A percentile compares a stretch with the other conserved stretches of the same genome.
Evolutionary conservation across 2,329 filamentous ascomycete genomes (phyloP).

Genomic region (Elsinoe batatas): DNA sequence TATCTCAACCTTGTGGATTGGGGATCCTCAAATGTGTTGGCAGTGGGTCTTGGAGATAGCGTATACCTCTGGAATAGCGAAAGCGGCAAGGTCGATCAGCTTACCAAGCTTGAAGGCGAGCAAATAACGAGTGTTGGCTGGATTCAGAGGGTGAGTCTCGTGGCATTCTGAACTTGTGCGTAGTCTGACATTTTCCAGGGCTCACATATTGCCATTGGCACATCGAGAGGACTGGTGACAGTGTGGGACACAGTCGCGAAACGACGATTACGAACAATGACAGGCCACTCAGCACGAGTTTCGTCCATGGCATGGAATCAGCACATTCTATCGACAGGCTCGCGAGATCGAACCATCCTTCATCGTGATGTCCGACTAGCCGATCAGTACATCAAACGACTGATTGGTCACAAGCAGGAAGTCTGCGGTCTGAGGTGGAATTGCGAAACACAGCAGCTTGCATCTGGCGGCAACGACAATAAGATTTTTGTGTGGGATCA

Average conservation of each 20-base stretch:
- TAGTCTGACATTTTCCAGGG: slow-evolving; percentile 39
- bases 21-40: slow-evolving; percentile 89
- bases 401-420: slow-evolving; percentile 95
- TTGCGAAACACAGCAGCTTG: slow-evolving; percentile 85
- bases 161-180: neutral
- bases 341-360: slow-evolving; percentile 83
- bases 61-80: slow-evolving; percentile 99
- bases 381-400: slow-evolving; percentile 76
- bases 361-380: slow-evolving; percentile 91
- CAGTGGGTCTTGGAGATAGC: slow-evolving; percentile 81
- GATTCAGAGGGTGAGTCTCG: slow-evolving; percentile 66
- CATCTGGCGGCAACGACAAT: slow-evolving; percentile 95
- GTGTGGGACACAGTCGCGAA: slow-evolving; percentile 94
- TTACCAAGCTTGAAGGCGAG: slow-evolving; percentile 87
- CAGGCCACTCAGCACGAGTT: slow-evolving; percentile 84
- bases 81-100: slow-evolving; percentile 80
- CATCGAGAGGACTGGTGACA: slow-evolving; percentile 85
- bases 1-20: slow-evolving; percentile 96
- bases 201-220: slow-evolving; percentile 90
- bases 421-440: slow-evolving; percentile 97
- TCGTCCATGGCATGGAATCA: slow-evolving; percentile 96
- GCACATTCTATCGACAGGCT: slow-evolving; percentile 92
- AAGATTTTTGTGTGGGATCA: slow-evolving; percentile 99
- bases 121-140: slow-evolving; percentile 94
- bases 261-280: slow-evolving; percentile 86